phyloP scores from a whole-genome alignment of 345 rosid genomes.

The Pugionium cornutum region DNA sequence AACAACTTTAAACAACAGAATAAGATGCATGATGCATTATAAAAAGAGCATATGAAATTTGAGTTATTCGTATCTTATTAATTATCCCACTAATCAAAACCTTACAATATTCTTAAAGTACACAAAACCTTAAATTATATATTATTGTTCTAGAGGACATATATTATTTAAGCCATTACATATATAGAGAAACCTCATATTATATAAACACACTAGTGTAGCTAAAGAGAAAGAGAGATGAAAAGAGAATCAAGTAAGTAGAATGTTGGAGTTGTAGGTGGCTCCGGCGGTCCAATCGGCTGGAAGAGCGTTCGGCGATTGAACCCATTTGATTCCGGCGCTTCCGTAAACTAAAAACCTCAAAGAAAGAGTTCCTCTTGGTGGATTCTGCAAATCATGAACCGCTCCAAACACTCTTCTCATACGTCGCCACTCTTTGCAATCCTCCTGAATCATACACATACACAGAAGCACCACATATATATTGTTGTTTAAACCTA shows the following conservation, averaged over 20 bases:
- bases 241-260: slow-evolving; percentile 43
- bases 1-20: too few species aligned
- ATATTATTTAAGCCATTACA: too few species aligned
- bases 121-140: too few species aligned
- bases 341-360: slow-evolving; percentile 58
- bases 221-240: not conserved
- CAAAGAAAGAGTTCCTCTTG: slow-evolving; percentile 49
- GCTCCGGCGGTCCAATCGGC: slow-evolving; percentile 66
- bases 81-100: too few species aligned
- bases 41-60: too few species aligned
- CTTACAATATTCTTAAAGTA: too few species aligned
- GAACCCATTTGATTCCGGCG: slow-evolving; percentile 55
- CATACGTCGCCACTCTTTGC: slow-evolving; percentile 67
- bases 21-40: too few species aligned
- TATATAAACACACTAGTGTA: slow-evolving; percentile 4
- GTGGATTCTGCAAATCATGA: slow-evolving; percentile 62
- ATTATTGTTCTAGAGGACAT: too few species aligned
- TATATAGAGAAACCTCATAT: too few species aligned
- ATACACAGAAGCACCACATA: not conserved
- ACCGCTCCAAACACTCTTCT: slow-evolving; percentile 76
- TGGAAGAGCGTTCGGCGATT: slow-evolving; percentile 56
- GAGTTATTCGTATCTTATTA: too few species aligned
- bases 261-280: slow-evolving; percentile 55
- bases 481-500: not conserved
- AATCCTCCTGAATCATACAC: slow-evolving; percentile 48